Evolutionary conservation across 805 yeast species (phyloP), one percentile per base, ranked within the genome.

Genomic region (Candida suzukii): DNA sequence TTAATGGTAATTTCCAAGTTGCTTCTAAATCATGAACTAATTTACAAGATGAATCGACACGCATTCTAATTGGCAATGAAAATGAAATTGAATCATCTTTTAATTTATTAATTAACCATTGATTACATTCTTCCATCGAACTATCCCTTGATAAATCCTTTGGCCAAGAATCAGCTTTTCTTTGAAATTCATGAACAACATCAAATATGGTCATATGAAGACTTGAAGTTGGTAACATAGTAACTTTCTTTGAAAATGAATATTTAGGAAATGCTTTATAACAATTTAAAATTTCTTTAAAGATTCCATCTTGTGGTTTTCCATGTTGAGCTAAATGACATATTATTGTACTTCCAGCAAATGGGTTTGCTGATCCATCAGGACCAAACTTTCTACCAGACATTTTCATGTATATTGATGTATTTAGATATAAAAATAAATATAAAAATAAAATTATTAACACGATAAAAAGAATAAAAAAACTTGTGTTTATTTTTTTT

Each of bases 301-400:
- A 48, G 10, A 46, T 22, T 18, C 34, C 45, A n/a, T 41, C 31
- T 18, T 44, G 43, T 11, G 38, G 41, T 7, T 29, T 29, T 6
- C 50, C 50, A 19, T 48, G 52, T 24, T 46, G 50, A 5, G 52
- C 50, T 26, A 48, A 17, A 28, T 48, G 52, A 30, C 50, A 46
- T 16, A 48, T 43, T 2, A 48, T 43, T 2, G 52, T 48, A 41
- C 42, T 48, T 3, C 52, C 52, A 8, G 36, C 35, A 32, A 48
- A 48, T 20, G 40, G 38, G 20, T 40, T 48, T 18, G 44, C 48
- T 6, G 48, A 42, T 8, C 52, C 52, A 39, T 48, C 45, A 8
- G 41, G 30, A 19, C 42, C 44, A 39, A 48, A 48, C 33, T 48
- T 48, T 18, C 41, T 36, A 5, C 48, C 52, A 11, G 35, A 31